Percentiles rank a stretch among this genome's conserved stretches.
phyloP scores from a whole-genome alignment of 1,139 yeast genomes.

The Pichia sp. region DNA sequence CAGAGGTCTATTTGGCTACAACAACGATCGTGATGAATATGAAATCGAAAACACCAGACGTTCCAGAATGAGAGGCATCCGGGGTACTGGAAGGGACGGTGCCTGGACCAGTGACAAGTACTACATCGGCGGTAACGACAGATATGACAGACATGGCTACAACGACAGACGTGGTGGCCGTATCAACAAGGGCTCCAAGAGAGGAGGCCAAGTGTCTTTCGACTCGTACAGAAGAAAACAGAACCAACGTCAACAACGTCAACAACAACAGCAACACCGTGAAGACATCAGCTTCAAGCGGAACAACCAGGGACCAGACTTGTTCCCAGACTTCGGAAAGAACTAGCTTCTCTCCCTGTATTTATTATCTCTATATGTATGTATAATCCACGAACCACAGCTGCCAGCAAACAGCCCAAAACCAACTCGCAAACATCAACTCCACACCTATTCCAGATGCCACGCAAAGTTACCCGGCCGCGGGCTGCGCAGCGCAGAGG shows the following conservation, averaged over 20 bases:
- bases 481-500: neutral
- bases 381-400: neutral
- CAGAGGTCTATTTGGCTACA: conserved; percentile 20
- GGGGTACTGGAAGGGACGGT: neutral
- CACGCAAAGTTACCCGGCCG: conserved; percentile 4
- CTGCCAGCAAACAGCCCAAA: too few species aligned
- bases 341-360: too few species aligned
- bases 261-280: too few species aligned
- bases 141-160: too few species aligned
- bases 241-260: neutral
- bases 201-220: too few species aligned
- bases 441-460: too few species aligned
- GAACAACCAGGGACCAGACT: neutral
- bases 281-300: neutral
- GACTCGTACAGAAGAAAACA: neutral
- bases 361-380: neutral
- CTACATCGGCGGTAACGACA: neutral
- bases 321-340: conserved; percentile 3
- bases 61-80: neutral
- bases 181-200: neutral
- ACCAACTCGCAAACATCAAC: too few species aligned
- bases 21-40: conserved; percentile 12
- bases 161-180: too few species aligned
- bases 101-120: neutral
- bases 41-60: conserved; percentile 4